Conservation (phyloP, 2,329 filamentous ascomycete genomes). For the Colletotrichum sp. region DNA sequence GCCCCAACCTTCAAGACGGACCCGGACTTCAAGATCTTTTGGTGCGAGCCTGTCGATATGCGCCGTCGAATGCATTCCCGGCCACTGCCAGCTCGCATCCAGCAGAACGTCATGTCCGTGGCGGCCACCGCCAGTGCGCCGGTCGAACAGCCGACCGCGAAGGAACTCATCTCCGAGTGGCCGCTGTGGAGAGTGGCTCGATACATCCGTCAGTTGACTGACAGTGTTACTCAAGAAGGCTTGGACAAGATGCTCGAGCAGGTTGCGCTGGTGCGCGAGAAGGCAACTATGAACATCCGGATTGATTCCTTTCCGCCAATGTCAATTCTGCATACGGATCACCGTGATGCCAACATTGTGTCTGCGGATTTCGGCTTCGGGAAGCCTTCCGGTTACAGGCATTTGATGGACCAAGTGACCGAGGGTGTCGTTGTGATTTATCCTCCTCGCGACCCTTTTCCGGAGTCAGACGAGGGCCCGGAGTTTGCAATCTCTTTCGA, state of each 20-base stretch:
- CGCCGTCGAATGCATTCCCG: slow-evolving; percentile 31
- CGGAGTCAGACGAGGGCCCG: slow-evolving; percentile 36
- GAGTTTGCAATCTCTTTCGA: slow-evolving; percentile 41
- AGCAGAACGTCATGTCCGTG: slow-evolving; percentile 38
- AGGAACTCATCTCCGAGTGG: slow-evolving; percentile 38
- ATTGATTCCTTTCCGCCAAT: slow-evolving; percentile 40
- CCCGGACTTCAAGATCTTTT: slow-evolving; percentile 30
- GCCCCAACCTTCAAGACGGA: slow-evolving; percentile 36
- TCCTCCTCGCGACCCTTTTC: slow-evolving; percentile 28
- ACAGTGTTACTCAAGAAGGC: slow-evolving; percentile 36
- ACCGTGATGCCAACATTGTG: slow-evolving; percentile 33
- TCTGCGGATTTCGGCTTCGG: slow-evolving; percentile 41
- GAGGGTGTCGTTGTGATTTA: slow-evolving; percentile 34
- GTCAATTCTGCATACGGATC: slow-evolving; percentile 38
- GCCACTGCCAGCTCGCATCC: slow-evolving; percentile 31
- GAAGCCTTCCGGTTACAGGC: slow-evolving; percentile 34
- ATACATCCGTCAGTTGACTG: slow-evolving; percentile 41
- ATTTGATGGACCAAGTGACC: slow-evolving; percentile 32
- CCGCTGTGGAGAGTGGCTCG: slow-evolving; percentile 38
- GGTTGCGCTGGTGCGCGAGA: slow-evolving; percentile 40
- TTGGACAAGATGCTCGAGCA: slow-evolving; percentile 32
- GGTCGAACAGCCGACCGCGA: slow-evolving; percentile 31
- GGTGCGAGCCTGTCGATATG: slow-evolving; percentile 45
- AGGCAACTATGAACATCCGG: slow-evolving; percentile 34
- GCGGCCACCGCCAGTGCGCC: slow-evolving; percentile 25